phyloP scores from a whole-genome alignment of 2,329 filamentous ascomycete genomes.

The Knoxdaviesia proteae region DNA sequence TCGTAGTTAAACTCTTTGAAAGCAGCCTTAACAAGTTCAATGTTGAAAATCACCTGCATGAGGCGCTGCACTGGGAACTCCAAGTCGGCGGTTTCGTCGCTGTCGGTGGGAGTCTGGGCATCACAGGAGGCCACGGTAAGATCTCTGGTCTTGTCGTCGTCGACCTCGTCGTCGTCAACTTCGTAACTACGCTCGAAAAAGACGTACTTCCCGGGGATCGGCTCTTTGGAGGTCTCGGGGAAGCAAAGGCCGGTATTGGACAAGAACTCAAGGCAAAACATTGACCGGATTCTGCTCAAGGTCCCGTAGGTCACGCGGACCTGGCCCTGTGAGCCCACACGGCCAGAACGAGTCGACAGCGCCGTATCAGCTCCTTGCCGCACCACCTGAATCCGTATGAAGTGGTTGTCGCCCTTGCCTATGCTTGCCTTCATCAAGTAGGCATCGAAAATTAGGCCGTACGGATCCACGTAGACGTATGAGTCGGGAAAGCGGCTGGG shows the following conservation, averaged over 20 bases:
- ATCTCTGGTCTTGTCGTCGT: constrained; percentile 12
- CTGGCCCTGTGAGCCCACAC: constrained; percentile 43
- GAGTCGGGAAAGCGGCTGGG: constrained; percentile 15
- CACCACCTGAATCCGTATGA: constrained; percentile 50
- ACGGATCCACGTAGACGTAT: constrained; percentile 43
- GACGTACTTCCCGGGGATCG: constrained; percentile 51
- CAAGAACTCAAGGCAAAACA: too few species aligned
- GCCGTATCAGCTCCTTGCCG: constrained; percentile 1
- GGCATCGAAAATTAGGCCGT: constrained; percentile 54
- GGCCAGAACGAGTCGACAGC: constrained; percentile 62
- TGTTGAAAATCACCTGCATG: constrained; percentile 70
- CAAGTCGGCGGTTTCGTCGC: constrained; percentile 20
- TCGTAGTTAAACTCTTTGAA: constrained; percentile 53
- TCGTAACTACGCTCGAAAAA: constrained; percentile 66
- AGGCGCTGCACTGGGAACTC: constrained; percentile 40
- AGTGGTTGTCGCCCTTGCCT: constrained; percentile 59
- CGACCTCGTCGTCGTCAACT: constrained; percentile 40
- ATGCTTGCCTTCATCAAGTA: constrained; percentile 62
- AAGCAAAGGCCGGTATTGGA: constrained; percentile 17
- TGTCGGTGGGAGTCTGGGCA: constrained; percentile 9
- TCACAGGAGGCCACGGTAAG: constrained; percentile 3
- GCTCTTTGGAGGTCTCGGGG: constrained; percentile 28
- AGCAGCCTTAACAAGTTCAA: constrained; percentile 43
- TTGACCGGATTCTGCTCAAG: constrained; percentile 8
- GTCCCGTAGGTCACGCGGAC: constrained; percentile 19